phyloP scores from a whole-genome alignment of 352 stramenopile genomes.

The Phytophthora sansomeana region DNA sequence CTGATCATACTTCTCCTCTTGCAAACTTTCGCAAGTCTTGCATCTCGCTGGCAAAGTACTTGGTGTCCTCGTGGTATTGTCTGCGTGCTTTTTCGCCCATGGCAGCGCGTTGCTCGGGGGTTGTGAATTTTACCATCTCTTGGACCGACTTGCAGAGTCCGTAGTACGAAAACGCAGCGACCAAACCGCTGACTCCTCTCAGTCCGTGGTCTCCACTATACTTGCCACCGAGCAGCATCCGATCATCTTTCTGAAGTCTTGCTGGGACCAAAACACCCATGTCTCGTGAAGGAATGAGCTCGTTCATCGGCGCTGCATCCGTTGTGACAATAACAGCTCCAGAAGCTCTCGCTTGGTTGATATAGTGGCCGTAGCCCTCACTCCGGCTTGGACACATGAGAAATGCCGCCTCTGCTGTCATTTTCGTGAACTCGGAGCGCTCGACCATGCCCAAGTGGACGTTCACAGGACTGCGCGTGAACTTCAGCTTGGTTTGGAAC shows the following conservation, averaged over 20 bases:
- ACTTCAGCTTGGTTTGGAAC: conserved; percentile 22
- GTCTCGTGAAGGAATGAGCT: conserved; percentile 49
- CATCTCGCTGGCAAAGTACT: conserved; percentile 61
- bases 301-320: conserved; percentile 65
- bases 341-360: conserved; percentile 63
- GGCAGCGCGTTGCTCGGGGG: conserved; percentile 29
- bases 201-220: conserved; percentile 38
- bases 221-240: conserved; percentile 50
- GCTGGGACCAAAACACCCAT: conserved; percentile 40
- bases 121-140: conserved; percentile 38
- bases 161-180: conserved; percentile 35
- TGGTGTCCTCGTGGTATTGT: conserved; percentile 61
- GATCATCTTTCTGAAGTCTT: conserved; percentile 8
- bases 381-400: conserved; percentile 64
- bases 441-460: conserved; percentile 34
- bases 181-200: conserved; percentile 38
- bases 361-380: conserved; percentile 80
- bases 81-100: conserved; percentile 42
- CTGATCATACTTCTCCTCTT: conserved; percentile 6
- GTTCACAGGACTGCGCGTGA: conserved; percentile 31
- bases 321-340: conserved; percentile 55
- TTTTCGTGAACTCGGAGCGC: conserved; percentile 43
- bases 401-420: conserved; percentile 50
- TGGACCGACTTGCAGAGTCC: conserved; percentile 52
- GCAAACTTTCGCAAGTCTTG: conserved; percentile 41